Conservation (phyloP, 345 rosid genomes). For the Eucalyptus viminalis region DNA sequence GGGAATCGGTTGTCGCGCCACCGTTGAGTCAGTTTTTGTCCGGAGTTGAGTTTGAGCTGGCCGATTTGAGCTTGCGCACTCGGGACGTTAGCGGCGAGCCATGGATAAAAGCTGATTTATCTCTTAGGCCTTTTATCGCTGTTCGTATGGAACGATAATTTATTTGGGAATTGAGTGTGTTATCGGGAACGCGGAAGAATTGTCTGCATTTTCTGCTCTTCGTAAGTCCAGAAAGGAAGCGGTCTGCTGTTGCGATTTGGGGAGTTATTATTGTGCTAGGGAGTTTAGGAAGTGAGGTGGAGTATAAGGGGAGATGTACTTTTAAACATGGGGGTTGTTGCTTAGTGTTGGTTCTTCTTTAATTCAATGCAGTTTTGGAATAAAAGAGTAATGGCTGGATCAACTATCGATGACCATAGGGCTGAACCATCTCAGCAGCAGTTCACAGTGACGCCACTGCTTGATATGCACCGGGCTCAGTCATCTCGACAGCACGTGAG, state of each 20-base stretch:
- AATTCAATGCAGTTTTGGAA: slow-evolving; percentile 43
- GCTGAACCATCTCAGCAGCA: slow-evolving; percentile 38
- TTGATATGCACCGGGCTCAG: slow-evolving; percentile 58
- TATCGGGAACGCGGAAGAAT: not conserved
- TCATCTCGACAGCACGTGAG: slow-evolving; percentile 73
- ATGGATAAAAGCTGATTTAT: not conserved
- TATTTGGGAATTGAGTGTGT: not conserved
- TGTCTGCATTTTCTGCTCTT: not conserved
- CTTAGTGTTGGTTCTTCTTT: not conserved
- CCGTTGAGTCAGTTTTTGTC: not conserved
- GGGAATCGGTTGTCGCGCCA: not conserved
- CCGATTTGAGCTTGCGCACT: not conserved
- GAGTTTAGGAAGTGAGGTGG: not conserved
- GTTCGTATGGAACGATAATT: not conserved
- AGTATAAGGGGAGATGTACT: not conserved
- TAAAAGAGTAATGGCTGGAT: slow-evolving; percentile 57
- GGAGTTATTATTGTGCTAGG: not conserved
- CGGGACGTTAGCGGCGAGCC: not conserved
- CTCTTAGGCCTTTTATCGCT: not conserved
- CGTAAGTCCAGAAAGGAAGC: not conserved
- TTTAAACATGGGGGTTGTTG: not conserved
- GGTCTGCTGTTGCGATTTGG: not conserved
- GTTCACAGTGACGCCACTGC: slow-evolving; percentile 1
- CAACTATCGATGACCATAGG: slow-evolving; percentile 37
- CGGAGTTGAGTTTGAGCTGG: not conserved